Conservation (phyloP, 345 rosid species). For the Ricinus communis region DNA sequence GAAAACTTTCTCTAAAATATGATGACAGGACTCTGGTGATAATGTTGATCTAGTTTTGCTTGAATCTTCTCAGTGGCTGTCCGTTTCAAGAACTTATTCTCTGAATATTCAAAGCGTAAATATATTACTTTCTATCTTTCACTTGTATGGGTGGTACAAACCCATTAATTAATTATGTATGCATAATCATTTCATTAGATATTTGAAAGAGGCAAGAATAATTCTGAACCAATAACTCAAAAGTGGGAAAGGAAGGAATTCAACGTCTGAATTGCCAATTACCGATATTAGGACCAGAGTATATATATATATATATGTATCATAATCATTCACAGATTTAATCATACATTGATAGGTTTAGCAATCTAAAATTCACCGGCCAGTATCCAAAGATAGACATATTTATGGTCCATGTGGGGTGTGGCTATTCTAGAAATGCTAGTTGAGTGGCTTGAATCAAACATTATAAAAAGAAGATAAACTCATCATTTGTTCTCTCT, state of each 20-base stretch:
- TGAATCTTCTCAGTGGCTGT: slow-evolving; percentile 14
- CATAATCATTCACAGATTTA: no score
- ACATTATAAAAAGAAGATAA: not conserved
- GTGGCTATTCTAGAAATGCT: not conserved
- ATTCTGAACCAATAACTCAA: not conserved
- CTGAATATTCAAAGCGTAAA: not conserved
- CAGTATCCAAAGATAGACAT: no score
- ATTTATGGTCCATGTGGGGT: not conserved
- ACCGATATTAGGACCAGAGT: no score
- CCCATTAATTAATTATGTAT: no score
- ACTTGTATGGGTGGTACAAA: not conserved
- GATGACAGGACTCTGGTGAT: not conserved
- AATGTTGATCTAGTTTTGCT: not conserved
- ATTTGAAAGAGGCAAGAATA: no score
- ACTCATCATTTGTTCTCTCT: not conserved
- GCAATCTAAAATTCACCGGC: no score
- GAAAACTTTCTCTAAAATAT: no score
- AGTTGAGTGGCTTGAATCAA: not conserved
- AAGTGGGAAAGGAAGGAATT: not conserved
- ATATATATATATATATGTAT: no score
- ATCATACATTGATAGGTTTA: no score
- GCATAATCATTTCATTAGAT: no score
- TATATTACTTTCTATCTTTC: not conserved
- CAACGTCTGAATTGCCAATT: no score
- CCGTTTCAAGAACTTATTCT: slow-evolving; percentile 5